Base-by-base conservation (phyloP, 176 grass and related monocot species). In the Lolium rigidum region DNA sequence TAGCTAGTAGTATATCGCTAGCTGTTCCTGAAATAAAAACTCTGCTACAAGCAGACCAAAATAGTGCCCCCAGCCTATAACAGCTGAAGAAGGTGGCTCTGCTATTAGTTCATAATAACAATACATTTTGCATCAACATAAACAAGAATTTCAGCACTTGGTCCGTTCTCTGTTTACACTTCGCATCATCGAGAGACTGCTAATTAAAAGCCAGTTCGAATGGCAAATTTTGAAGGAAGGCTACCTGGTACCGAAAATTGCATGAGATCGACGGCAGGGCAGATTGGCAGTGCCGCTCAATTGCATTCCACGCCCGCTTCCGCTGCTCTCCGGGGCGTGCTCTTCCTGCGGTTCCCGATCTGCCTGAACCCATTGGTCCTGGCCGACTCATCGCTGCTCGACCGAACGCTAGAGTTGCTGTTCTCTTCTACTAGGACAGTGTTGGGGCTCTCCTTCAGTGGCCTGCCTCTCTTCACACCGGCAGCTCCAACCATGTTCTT, bases 261-360 rank as follows among this genome's bases (percentile, higher is more conserved):
- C 18, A 62, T 67, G 28, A 5, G 28, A 69, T 67, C 49, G 28
- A 37, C 38, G 26, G 26, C 26, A 9, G 51, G 26, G 26, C 26
- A 9, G 51, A 54, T 8, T 43, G 26, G 28, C 39, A 14, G 2
- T 5, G 26, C 1, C 26, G 9, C 76, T 90, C 86, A 95, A 77
- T 92, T 92, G 90, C 88, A 90, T 70, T 95, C 90, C 7, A 95
- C 43, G 9, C 94, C 90, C 21, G 94, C 94, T 48, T 93, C 91
- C 5, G 90, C 89, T 6, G 90, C 94, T 81, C 94, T 83, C 54
- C 84, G 89, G 51, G 93, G 93, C 59, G 90, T 95, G 81, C 71
- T 93, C 78, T 95, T 95, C 64, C 93, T 74, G 58, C 93, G 86
- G 84, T 84, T 93, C 61, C 93, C 84, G 17, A 76, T 91, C 85